phyloP scores from a whole-genome alignment of 1,284 basidiomycete species.

The Rhizoctonia solani region DNA sequence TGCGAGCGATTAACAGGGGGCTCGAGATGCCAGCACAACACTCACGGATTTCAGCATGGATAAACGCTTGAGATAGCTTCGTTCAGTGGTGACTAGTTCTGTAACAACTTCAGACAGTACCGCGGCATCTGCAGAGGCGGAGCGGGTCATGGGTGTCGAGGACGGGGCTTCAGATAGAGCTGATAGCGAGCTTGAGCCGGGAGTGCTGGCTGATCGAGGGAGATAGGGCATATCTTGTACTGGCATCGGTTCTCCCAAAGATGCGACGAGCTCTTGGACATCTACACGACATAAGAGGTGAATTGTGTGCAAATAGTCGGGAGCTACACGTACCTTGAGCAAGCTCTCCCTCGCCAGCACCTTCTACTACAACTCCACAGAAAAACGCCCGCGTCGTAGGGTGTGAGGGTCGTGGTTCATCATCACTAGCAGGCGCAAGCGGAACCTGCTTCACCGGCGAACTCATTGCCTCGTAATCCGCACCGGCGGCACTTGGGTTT shows the following conservation, averaged over 20 bases:
- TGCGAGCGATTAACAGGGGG: slow-evolving; percentile 10
- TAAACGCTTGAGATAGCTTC: slow-evolving; percentile 74
- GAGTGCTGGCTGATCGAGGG: slow-evolving; percentile 14
- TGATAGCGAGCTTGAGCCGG: not conserved
- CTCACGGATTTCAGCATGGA: slow-evolving; percentile 63
- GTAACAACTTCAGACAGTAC: slow-evolving; percentile 70
- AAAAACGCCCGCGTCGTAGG: slow-evolving; percentile 73
- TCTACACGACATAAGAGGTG: slow-evolving; percentile 53
- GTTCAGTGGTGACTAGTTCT: slow-evolving; percentile 76
- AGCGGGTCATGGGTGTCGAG: slow-evolving; percentile 18
- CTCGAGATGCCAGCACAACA: not conserved
- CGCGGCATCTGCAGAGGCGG: slow-evolving; percentile 51
- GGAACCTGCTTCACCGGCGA: slow-evolving; percentile 31
- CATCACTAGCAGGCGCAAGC: slow-evolving; percentile 27
- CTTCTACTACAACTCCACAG: slow-evolving; percentile 80
- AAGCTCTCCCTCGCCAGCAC: slow-evolving; percentile 66
- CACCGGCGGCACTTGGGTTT: not conserved
- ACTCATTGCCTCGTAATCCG: slow-evolving; percentile 10
- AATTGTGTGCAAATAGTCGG: not conserved
- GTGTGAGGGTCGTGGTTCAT: slow-evolving; percentile 13
- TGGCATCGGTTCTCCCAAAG: slow-evolving; percentile 58
- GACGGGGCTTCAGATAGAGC: slow-evolving; percentile 9
- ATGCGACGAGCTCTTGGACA: slow-evolving; percentile 75
- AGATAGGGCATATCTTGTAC: slow-evolving; percentile 16
- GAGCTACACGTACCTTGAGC: slow-evolving; percentile 61